A percentile compares a stretch with the other conserved stretches of the same genome.
Conservation (phyloP, 2,329 filamentous ascomycete species). For the Coniochaeta prunicola region DNA sequence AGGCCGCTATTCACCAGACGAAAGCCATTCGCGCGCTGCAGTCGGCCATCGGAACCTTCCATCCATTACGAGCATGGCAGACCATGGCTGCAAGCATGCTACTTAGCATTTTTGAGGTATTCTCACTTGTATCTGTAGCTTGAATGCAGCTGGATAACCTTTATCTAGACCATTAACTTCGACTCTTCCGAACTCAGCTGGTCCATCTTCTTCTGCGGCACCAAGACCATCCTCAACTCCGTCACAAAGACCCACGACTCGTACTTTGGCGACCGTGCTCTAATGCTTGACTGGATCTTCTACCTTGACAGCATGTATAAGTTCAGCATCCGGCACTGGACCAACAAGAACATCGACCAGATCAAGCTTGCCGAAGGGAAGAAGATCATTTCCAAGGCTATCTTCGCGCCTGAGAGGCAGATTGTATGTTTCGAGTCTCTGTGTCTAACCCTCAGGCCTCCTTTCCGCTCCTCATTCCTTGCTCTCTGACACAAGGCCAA, state of each 20-base stretch:
- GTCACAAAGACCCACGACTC: slow-evolving; percentile 7
- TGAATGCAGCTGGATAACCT: not conserved
- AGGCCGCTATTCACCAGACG: slow-evolving; percentile 6
- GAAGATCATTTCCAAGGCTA: slow-evolving; percentile 10
- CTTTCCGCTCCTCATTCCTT: not conserved
- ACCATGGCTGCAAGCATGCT: slow-evolving; percentile 13
- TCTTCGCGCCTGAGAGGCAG: slow-evolving; percentile 10
- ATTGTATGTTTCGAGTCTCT: slow-evolving; percentile 7
- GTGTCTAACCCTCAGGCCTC: too few species aligned
- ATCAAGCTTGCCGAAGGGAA: slow-evolving; percentile 2
- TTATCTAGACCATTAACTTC: slow-evolving; percentile 4
- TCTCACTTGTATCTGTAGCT: not conserved
- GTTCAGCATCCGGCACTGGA: slow-evolving; percentile 14
- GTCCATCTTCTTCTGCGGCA: slow-evolving; percentile 11
- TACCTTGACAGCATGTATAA: slow-evolving; percentile 14
- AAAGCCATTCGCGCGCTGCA: slow-evolving; percentile 8
- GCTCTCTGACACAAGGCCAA: not conserved
- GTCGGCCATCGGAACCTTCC: slow-evolving; percentile 1
- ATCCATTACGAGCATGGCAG: slow-evolving; percentile 6
- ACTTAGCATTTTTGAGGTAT: slow-evolving; percentile 10
- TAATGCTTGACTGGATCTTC: slow-evolving; percentile 14
- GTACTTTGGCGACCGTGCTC: slow-evolving; percentile 11
- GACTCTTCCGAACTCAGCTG: slow-evolving; percentile 4
- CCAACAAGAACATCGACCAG: slow-evolving; percentile 3
- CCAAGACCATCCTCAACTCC: slow-evolving; percentile 8